Base-by-base conservation (phyloP, 192 early-diverging fungal species). In the Backusella mclennaniae region DNA sequence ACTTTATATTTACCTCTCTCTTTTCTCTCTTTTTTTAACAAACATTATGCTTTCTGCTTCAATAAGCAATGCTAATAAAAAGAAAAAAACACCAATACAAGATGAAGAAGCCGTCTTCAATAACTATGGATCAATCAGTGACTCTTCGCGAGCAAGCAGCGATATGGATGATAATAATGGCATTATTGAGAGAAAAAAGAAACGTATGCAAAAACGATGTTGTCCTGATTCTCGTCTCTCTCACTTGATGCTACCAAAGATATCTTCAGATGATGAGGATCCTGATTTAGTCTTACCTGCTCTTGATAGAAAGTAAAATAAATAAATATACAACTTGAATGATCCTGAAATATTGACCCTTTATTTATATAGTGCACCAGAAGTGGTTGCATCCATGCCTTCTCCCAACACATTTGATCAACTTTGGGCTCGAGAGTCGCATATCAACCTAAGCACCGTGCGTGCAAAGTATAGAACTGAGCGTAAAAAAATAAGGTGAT, bases 361-460 rank as follows among this genome's bases (percentile, higher is more conserved):
- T 9, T 68, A 5, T 31, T 29, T 36, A 67, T 52, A 35, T 73
- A 53, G 71, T 73, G 77, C 77, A 5, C 63, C 67, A 52, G 77
- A 78, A 69, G 77, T 78, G 1, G 73, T 44, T 29, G 77, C 38
- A 53, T 72, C 77, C 9, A 73, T 73, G 15, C 63, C 66, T 1
- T 39, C 72, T 23, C 21, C 44, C 8, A 33, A 49, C 7, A 49
- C 72, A 38, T 35, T 78, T 38, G 77, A 78, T 35, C 77, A 78
- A 31, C 31, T 78, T 31, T 73, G 73, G 12, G 29, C 73, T 44
- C 56, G 72, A 31, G 39, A 73, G 39, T 69, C 77, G 4, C 71
- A 78, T 39, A 66, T 78, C 44, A 78, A 78, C 49, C 41, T 78
- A 35, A 78, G 77, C 15, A 78, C 77, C 4, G 72, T 78, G 1